These are phyloP conservation scores for Calonectria crousiana DNA, from an alignment of 2,329 filamentous ascomycete species.

Conservation along the genomic window DNA sequence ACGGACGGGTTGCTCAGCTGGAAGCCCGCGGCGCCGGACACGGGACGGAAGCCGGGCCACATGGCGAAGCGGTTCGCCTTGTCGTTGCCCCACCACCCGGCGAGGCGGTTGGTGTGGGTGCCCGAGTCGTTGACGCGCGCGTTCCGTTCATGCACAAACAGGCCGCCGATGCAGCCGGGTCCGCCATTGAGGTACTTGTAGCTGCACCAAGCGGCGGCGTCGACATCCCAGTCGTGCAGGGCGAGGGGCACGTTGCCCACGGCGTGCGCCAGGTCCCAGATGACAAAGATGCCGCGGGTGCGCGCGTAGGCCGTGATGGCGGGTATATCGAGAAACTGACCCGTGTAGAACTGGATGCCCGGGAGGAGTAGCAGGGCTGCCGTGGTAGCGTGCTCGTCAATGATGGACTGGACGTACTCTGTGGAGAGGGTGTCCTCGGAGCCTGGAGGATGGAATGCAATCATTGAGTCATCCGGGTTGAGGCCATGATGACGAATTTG, in stretches of 20 bases:
- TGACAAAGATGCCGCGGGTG: conserved; percentile 74
- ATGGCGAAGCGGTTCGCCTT: conserved; percentile 79
- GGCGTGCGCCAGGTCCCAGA: conserved; percentile 88
- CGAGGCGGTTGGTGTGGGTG: conserved; percentile 71
- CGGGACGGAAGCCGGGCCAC: conserved; percentile 80
- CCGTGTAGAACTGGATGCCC: conserved; percentile 88
- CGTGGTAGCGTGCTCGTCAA: conserved; percentile 76
- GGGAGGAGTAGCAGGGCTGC: conserved; percentile 82
- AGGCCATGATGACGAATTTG: conserved; percentile 79
- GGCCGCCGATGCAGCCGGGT: conserved; percentile 80
- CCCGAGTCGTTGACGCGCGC: conserved; percentile 60
- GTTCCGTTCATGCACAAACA: conserved; percentile 82
- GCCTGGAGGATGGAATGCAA: conserved; percentile 73
- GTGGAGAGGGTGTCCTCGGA: conserved; percentile 70
- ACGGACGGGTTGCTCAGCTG: conserved; percentile 82
- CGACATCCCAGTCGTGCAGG: conserved; percentile 86
- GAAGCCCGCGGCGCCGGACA: conserved; percentile 80
- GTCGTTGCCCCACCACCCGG: conserved; percentile 87
- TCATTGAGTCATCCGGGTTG: conserved; percentile 73
- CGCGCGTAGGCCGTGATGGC: conserved; percentile 81
- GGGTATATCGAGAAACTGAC: conserved; percentile 83
- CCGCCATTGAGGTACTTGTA: conserved; percentile 92
- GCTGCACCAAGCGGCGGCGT: conserved; percentile 89
- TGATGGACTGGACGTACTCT: conserved; percentile 76
- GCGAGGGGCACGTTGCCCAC: conserved; percentile 81